Conservation (phyloP, 2,329 filamentous ascomycete species). For the Lasiodiplodia theobromae region DNA sequence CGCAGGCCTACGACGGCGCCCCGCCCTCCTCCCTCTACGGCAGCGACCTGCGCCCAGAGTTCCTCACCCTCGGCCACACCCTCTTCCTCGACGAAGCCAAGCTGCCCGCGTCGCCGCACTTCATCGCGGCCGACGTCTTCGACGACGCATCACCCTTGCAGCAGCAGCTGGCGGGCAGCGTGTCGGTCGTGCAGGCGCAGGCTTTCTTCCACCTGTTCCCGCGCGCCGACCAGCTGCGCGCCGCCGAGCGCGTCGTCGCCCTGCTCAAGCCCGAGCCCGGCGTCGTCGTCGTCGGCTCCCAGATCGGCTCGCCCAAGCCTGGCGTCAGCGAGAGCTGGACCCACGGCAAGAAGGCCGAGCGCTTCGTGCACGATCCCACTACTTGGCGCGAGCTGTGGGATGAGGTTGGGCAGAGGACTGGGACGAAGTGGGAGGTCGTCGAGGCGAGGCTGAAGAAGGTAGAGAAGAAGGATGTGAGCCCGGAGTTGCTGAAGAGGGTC, state of each 20-base stretch:
- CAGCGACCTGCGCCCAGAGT: slow-evolving; percentile 48
- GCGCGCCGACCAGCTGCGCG: slow-evolving; percentile 43
- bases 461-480: not conserved
- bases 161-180: slow-evolving; percentile 36
- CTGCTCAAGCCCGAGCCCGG: slow-evolving; percentile 49
- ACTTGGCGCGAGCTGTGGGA: slow-evolving; percentile 49
- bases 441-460: not conserved
- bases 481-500: not conserved
- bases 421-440: slow-evolving; percentile 25
- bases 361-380: slow-evolving; percentile 43
- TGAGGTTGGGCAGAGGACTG: slow-evolving; percentile 44
- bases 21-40: slow-evolving; percentile 49
- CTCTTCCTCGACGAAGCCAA: slow-evolving; percentile 44
- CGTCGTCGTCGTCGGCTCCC: slow-evolving; percentile 60
- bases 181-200: slow-evolving; percentile 51
- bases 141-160: slow-evolving; percentile 38
- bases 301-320: slow-evolving; percentile 51
- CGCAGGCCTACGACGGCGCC: slow-evolving; percentile 42
- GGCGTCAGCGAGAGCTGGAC: slow-evolving; percentile 31
- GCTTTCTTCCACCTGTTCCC: slow-evolving; percentile 53
- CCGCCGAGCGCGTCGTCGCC: slow-evolving; percentile 42
- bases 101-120: slow-evolving; percentile 52
- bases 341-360: not conserved
- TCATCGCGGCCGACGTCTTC: slow-evolving; percentile 57
- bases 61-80: slow-evolving; percentile 62